A percentile compares a stretch with the other conserved stretches of the same genome.
Conservation (phyloP, 2,329 filamentous ascomycete species). For the Tolypocladium tundrense region DNA sequence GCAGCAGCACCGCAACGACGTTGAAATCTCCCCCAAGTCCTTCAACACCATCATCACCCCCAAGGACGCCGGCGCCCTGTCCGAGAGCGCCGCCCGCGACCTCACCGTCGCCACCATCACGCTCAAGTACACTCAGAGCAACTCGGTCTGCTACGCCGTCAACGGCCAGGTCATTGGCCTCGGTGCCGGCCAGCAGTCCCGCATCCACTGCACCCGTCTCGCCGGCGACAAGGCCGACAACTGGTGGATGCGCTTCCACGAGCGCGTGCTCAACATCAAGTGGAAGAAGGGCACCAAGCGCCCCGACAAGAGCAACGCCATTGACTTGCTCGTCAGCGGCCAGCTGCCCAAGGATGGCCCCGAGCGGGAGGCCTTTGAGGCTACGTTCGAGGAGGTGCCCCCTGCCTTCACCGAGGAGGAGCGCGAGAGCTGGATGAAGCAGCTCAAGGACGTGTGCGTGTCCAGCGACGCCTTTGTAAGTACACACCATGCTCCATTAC, state of each 20-base stretch:
- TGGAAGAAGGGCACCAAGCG: slow-evolving; percentile 98
- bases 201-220: slow-evolving; percentile 96
- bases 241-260: slow-evolving; percentile 99
- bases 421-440: slow-evolving; percentile 73
- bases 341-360: slow-evolving; percentile 74
- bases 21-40: slow-evolving; percentile 72
- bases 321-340: slow-evolving; percentile 87
- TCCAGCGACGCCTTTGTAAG: slow-evolving; percentile 93
- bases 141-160: slow-evolving; percentile 94
- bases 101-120: slow-evolving; percentile 93
- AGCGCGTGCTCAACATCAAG: slow-evolving; percentile 74
- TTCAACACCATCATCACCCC: slow-evolving; percentile 82
- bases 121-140: slow-evolving; percentile 97
- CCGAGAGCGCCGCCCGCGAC: slow-evolving; percentile 77
- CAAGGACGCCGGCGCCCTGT: slow-evolving; percentile 62
- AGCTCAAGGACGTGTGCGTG: slow-evolving; percentile 72
- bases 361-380: slow-evolving; percentile 80
- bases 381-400: slow-evolving; percentile 83
- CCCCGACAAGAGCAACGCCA: slow-evolving; percentile 95
- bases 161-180: slow-evolving; percentile 92
- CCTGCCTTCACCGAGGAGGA: slow-evolving; percentile 73
- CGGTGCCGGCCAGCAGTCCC: slow-evolving; percentile 91
- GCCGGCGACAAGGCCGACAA: slow-evolving; percentile 98
- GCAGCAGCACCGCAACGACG: slow-evolving; percentile 86
- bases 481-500: slow-evolving; percentile 10